These are phyloP conservation scores for Musa itinerans DNA, from an alignment of 176 grass and related monocot genomes.

Conservation along the genomic window DNA sequence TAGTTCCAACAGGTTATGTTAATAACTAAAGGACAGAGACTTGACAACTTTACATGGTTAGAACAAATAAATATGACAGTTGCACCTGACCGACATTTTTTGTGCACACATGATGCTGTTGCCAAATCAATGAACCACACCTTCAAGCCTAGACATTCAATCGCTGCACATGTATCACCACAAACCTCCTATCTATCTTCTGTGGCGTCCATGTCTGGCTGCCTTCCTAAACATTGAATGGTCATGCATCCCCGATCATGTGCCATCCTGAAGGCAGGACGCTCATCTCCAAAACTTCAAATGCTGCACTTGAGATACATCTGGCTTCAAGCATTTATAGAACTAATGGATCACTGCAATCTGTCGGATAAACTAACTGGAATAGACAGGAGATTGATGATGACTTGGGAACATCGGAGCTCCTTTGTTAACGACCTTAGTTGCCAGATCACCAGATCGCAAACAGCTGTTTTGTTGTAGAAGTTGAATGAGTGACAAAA, in stretches of 20 bases:
- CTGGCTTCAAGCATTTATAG: background rate
- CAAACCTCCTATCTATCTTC: background rate
- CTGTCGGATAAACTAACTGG: slow-evolving; percentile 36
- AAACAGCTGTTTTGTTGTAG: slow-evolving; percentile 74
- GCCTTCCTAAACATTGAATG: background rate
- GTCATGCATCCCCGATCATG: background rate
- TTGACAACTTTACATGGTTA: background rate
- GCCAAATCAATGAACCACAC: background rate
- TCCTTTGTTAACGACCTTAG: slow-evolving; percentile 49
- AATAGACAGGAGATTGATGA: slow-evolving; percentile 53
- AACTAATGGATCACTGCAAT: slow-evolving; percentile 6
- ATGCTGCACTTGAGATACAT: background rate
- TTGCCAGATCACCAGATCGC: slow-evolving; percentile 45
- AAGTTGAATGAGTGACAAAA: slow-evolving; percentile 89
- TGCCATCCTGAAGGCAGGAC: background rate
- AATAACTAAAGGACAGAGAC: background rate
- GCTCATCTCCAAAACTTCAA: background rate
- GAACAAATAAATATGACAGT: background rate
- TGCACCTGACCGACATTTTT: background rate
- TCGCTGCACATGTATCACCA: background rate
- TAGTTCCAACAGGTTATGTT: background rate
- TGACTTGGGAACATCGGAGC: slow-evolving; percentile 50
- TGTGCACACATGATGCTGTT: background rate
- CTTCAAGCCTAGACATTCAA: background rate
- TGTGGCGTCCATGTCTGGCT: background rate